Evolutionary conservation across 2,329 filamentous ascomycete genomes (phyloP), one percentile per base, ranked within the genome.

Genomic region (Lasiodiplodia gonubiensis): DNA sequence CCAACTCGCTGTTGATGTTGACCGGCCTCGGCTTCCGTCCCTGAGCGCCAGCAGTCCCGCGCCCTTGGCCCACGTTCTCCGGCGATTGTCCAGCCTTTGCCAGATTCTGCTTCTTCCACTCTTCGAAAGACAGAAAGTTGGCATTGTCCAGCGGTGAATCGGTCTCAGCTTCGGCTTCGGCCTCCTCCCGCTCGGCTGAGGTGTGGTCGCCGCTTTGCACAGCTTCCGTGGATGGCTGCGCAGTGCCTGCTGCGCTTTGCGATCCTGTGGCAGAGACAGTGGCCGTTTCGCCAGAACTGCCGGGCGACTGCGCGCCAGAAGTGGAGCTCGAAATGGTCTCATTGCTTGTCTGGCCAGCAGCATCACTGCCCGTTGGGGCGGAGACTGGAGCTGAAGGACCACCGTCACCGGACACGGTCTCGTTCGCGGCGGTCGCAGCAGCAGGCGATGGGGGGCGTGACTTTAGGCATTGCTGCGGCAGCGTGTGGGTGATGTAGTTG

Each of bases 81-180:
- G 80, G 91, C 75, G 83, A 93, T 75, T 97, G 94, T 14, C 93
- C 94, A 3, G 88, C 90, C 75, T 93, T 92, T 63, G 90, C 92
- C 21, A 98, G 82, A 81, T 97, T 97, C 83, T 94, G 91, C 74
- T 91, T 92, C 81, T 97, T 98, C 95, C 95, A 99, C 74, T 98
- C 94, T 77, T 98, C 95, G 73, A 99, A 99, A 0, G 95, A 97
- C 73, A 98, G 88, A 77, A 98, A 98, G 7, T 93, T 90, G 54
- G 90, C 87, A 71, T 92, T 91, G 74, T 92, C 90, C 12, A 91
- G 82, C 0, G 87, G 85, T 2, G 88, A 89, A 57, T 91, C 90
- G 6, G 84, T 83, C 67, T 91, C 89, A 18, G 83, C 76, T 66
- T 88, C 85, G 18, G 80, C 73, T 14, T 81, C 75, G 18, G 75